Evolutionary conservation across 345 rosid species (phyloP).

Genomic region (Eucalyptus albens): DNA sequence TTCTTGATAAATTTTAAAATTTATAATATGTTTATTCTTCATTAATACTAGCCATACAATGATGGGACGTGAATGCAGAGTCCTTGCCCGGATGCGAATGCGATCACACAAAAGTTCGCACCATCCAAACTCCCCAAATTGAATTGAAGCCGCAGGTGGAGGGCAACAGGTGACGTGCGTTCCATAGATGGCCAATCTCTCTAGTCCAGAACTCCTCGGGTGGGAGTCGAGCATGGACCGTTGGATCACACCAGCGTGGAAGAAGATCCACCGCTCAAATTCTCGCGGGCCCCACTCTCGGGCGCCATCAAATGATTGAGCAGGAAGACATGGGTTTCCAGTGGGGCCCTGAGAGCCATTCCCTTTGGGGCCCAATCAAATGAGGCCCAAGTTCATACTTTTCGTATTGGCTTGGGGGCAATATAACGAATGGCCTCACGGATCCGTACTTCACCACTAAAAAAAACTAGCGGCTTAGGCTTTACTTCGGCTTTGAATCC

Average conservation of each 20-base stretch:
- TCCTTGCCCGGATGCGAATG: not conserved
- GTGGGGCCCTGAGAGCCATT: not conserved
- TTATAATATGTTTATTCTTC: not conserved
- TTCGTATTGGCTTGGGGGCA: not conserved
- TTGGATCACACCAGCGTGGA: not conserved
- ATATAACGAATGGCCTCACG: not conserved
- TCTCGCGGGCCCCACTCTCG: not conserved
- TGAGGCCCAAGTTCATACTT: not conserved
- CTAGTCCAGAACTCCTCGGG: not conserved
- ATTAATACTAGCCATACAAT: not conserved
- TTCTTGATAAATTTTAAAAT: not conserved
- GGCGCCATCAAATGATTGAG: too few relatives aligned
- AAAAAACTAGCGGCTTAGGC: not conserved
- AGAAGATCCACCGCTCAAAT: not conserved
- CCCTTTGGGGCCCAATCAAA: not conserved
- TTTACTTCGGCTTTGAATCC: not conserved
- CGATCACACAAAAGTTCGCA: not conserved
- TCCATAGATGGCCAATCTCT: not conserved
- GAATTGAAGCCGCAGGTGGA: not conserved
- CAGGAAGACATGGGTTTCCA: not conserved
- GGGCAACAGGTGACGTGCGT: not conserved
- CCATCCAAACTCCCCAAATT: not conserved
- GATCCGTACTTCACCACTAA: not conserved
- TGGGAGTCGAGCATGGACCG: not conserved
- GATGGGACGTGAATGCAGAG: not conserved